Evolutionary conservation across 495 filamentous ascomycete species (phyloP), one percentile per base, ranked within the genome.

Genomic region (Rostrohypoxylon terebratum): DNA sequence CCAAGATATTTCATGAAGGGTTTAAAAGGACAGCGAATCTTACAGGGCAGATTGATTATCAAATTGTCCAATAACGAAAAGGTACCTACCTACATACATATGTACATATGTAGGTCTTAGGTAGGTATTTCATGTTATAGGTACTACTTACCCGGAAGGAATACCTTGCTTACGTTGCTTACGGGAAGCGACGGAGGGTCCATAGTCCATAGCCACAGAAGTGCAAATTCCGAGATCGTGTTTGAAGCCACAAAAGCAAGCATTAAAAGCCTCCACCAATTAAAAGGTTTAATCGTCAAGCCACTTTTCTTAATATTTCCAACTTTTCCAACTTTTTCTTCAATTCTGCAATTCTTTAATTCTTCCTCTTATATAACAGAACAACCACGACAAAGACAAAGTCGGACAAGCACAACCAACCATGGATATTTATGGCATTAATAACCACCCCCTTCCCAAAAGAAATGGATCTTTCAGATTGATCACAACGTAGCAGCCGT

Each of bases 311-410:
- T 13, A 14, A 33, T 28, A 21, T 28, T 72, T 67, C 69, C 69
- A 33, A 47, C 31, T 72, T 72, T 72, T 67, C 69, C 63, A 67
- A 72, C 63, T 67, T 28, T 28, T 72, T 67, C 67, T 63, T 63
- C 63, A 72, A 72, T 63, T 67, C n/a, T n/a, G n/a, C n/a, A n/a
- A n/a, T n/a, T 67, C 58, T 60, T 20, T 20, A 40, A 1, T 45
- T 31, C n/a, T 51, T 53, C 23, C n/a, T 48, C 20, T 9, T 14
- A 44, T 14, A n/a, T n/a, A n/a, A n/a, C n/a, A n/a, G n/a, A 14
- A 44, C 14, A 45, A 5, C 28, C 28, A 28, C 28, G 28, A 28
- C 6, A 28, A 28, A 18, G 28, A 28, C 6, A 28, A 28, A 18
- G 42, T 45, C 42, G 38, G 38, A 42, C 38, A 13, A 42, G 38